Base-by-base conservation (phyloP, 768 basidiomycete genomes). In the Infundibulicybe gibba region DNA sequence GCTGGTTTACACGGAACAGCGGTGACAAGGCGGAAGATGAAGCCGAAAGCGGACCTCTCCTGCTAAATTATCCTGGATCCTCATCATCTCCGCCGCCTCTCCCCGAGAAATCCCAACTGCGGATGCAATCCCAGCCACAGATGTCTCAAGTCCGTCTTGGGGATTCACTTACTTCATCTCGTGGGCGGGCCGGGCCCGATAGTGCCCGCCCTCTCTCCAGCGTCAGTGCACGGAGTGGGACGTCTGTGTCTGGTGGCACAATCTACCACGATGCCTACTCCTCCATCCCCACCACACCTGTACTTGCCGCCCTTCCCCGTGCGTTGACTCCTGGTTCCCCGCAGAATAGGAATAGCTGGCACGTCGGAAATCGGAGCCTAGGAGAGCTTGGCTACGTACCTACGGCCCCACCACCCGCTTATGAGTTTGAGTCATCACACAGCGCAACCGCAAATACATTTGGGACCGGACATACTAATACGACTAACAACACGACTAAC, bases 241-340 rank as follows among this genome's bases (percentile, higher is more conserved):
- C 25, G 25, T 25, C 25, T 16, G 52, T 34, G 16, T 34, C 49
- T 25, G 50, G 52, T 50, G 72, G 66, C 25, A 85, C 83, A 0
- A 54, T 83, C 2, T 87, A 81, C 53, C 80, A 81, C 50, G 85
- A 87, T 54, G 85, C 85, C 0, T 48, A 61, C 3, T 83, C 82
- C 0, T 78, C 79, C 2, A 32, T 67, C 13, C 74, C 79, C 16
- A 62, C 61, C 35, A 72, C 71, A 6, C 71, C 72, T 5, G 54
- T 66, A 1, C 47, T 72, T 38, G 51, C 69, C 1, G 71, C 75
- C 40, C 70, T 71, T 8, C 75, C 73, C 5, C 65, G 75, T 32
- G 79, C 76, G 8, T 42, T 76, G 47, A 76, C 79, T 2, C 76
- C 78, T 32, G 25, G 25, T 4, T 3, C 25, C 25, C 25, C 3